Base-by-base conservation (phyloP, 129 eudicot species). In the Tagetes erecta region DNA sequence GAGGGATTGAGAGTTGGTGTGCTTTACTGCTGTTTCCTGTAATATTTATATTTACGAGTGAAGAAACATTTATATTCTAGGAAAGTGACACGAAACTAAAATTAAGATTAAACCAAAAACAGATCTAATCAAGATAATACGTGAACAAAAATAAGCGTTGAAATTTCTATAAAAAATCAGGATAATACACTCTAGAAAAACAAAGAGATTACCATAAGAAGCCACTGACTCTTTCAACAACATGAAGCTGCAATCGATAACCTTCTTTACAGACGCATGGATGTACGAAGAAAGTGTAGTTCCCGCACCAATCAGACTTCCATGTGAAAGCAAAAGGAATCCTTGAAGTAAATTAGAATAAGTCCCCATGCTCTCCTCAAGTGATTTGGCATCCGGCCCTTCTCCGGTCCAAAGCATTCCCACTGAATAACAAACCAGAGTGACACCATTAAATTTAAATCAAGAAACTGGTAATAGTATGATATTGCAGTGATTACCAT, bases 351-450 rank as follows among this genome's bases (percentile, higher is more conserved):
- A 58, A 81, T 95, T 95, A 76, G 87, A 88, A 75, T 91, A 95
- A n/a, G 88, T 39, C 40, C 70, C 80, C 94, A 95, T 91, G 87
- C 81, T 88, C 79, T 95, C 97, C 77, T 95, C 99, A 36, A 95
- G 86, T 70, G 67, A 83, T 75, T 88, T 88, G 2, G 83, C 88
- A 78, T 84, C 92, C 42, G 91, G 88, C 36, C 81, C 80, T 57
- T 79, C 92, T 80, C 92, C 97, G 6, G 88, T 82, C 82, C 85
- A 91, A 75, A 94, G 90, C 94, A 94, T 86, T 77, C 99, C 97
- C 73, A 86, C 99, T 88, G 72, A 75, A 85, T 31, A 52, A 49
- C 67, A 65, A 5, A 45, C 30, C 38, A 52, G 40, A 6, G 49
- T 68, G 39, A 62, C 44, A n/a, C 58, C 45, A 12, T 53, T 45